Evolutionary conservation across 345 rosid genomes (phyloP).

Genomic region (Capsella bursapastoris): DNA sequence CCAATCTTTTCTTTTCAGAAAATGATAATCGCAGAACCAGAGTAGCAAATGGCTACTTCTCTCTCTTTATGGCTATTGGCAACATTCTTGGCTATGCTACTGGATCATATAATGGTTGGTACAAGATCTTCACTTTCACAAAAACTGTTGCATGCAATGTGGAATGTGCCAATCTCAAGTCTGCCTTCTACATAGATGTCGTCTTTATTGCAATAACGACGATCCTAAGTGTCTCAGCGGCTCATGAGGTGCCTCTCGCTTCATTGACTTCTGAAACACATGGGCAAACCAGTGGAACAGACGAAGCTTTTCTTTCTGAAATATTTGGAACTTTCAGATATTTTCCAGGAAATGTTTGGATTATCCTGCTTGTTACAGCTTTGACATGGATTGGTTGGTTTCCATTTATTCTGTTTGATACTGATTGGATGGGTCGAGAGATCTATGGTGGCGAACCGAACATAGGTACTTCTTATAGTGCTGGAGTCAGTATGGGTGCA

Average conservation of each 20-base stretch:
- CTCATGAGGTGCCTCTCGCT: slow-evolving; percentile 66
- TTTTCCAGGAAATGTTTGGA: slow-evolving; percentile 65
- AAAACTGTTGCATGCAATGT: slow-evolving; percentile 70
- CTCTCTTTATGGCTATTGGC: slow-evolving; percentile 91
- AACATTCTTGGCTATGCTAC: slow-evolving; percentile 94
- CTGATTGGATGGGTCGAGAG: slow-evolving; percentile 99
- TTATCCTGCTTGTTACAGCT: slow-evolving; percentile 76
- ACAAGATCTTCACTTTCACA: slow-evolving; percentile 79
- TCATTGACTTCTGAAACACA: slow-evolving; percentile 49
- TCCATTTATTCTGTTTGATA: slow-evolving; percentile 90
- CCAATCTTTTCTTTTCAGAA: slow-evolving; percentile 53
- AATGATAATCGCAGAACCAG: slow-evolving; percentile 87
- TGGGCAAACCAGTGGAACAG: slow-evolving; percentile 54
- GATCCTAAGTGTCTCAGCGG: slow-evolving; percentile 63
- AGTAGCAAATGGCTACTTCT: slow-evolving; percentile 96
- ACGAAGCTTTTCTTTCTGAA: slow-evolving; percentile 94
- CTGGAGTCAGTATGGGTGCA: slow-evolving; percentile 92
- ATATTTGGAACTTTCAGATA: slow-evolving; percentile 85
- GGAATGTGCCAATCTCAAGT: slow-evolving; percentile 92
- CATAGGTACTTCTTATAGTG: slow-evolving; percentile 62
- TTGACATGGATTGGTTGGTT: slow-evolving; percentile 95
- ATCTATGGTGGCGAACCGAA: slow-evolving; percentile 87
- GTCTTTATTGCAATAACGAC: slow-evolving; percentile 70
- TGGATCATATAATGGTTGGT: slow-evolving; percentile 90
- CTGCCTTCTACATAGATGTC: slow-evolving; percentile 85